A percentile compares a stretch with the other conserved stretches of the same genome.
Conservation (phyloP, 2,329 filamentous ascomycete genomes). For the Aspergillus caelatus region DNA sequence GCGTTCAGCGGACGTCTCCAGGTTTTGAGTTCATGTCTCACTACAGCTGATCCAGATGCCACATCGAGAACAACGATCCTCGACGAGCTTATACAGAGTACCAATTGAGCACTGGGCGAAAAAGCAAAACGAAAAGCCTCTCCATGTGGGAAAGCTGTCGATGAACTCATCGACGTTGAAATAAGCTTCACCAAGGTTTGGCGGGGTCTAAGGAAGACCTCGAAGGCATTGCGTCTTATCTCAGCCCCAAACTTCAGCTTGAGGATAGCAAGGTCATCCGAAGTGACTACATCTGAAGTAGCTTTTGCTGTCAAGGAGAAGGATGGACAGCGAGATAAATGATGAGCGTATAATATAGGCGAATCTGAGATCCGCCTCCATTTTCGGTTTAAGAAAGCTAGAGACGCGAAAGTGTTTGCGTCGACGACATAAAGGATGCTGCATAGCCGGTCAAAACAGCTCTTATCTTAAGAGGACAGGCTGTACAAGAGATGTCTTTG, state of each 20-base stretch:
- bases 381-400: constrained; percentile 47
- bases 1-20: constrained; percentile 73
- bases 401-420: constrained; percentile 51
- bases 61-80: constrained; percentile 79
- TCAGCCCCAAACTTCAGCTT: constrained; percentile 69
- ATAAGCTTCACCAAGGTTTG: constrained; percentile 77
- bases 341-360: constrained; percentile 49
- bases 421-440: constrained; percentile 53
- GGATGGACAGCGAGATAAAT: constrained; percentile 48
- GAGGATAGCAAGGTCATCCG: constrained; percentile 59
- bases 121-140: constrained; percentile 85
- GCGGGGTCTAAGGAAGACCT: constrained; percentile 71
- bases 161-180: constrained; percentile 81
- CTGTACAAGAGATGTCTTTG: constrained; percentile 1
- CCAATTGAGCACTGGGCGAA: constrained; percentile 72
- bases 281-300: constrained; percentile 35
- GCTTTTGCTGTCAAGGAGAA: constrained; percentile 42
- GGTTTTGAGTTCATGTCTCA: constrained; percentile 79
- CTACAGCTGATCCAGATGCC: constrained; percentile 59
- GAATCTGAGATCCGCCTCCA: constrained; percentile 50
- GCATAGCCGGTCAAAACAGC: constrained; percentile 24
- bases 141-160: constrained; percentile 75
- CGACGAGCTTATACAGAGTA: constrained; percentile 83
- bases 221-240: constrained; percentile 76
- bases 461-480: background rate